Base-by-base conservation (phyloP, 495 filamentous ascomycete genomes). In the Xylaria castorea region DNA sequence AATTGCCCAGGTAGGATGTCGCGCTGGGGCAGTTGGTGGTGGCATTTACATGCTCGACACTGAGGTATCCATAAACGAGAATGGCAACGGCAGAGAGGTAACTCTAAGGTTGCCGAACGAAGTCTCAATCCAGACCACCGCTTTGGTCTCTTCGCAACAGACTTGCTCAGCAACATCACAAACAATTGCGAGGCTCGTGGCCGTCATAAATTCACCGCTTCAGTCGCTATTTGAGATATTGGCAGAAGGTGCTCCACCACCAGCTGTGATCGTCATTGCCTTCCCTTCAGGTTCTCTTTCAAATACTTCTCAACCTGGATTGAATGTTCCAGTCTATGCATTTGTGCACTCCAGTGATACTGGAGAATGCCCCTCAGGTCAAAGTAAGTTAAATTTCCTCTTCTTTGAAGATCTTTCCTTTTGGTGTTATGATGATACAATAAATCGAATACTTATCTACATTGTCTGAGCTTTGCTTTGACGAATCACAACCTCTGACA, bases 401-500 rank as follows among this genome's bases (percentile, higher is more conserved):
- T 32, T 55, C 70, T 71, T 77, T 68, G 22, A 57, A 53, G 27
- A 71, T 32, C 18, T 60, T 72, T 71, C 34, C 60, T 71, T 73
- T 71, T 73, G 77, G 73, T 82, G 81, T 84, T 83, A 87, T 87
- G 83, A 94, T 95, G 94, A 97, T 94, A 90, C 91, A 84, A 85
- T 66, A 86, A 78, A 80, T 84, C 85, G 90, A 95, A 94, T 91
- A 95, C 94, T 97, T 98, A 97, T 96, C 94, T 98, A 98, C 94
- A 97, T 97, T 97, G 93, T 91, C 94, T 93, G 92, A 90, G 83
- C 82, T 89, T 87, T 82, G 84, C 82, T 84, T 90, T 95, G 94
- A 94, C 89, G 93, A 93, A 86, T 89, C 82, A 20, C 36, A 87
- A 92, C 89, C 89, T 93, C 90, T 93, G 90, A 93, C 91, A 93